A percentile compares a stretch with the other conserved stretches of the same genome.
phyloP scores from a whole-genome alignment of 495 filamentous ascomycete genomes.

The Aspergillus conjunctus region DNA sequence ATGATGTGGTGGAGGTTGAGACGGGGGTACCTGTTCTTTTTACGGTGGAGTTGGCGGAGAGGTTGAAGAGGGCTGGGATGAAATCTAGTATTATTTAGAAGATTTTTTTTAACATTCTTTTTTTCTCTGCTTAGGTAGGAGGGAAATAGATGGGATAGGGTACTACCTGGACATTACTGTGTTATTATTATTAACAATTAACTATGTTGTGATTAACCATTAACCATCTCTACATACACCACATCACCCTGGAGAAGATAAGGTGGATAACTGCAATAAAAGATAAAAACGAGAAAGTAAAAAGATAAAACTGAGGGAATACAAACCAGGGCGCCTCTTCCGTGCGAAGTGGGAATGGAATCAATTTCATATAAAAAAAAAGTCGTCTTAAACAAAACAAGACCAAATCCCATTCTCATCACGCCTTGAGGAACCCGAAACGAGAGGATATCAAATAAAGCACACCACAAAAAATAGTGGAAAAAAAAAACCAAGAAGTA shows the following conservation, averaged over 20 bases:
- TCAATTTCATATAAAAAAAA: background rate
- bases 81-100: no score
- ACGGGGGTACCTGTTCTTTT: conserved; percentile 76
- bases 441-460: conserved; percentile 31
- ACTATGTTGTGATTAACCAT: no score
- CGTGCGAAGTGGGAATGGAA: background rate
- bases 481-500: conserved; percentile 3
- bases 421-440: conserved; percentile 22
- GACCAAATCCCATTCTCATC: conserved; percentile 15
- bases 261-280: background rate
- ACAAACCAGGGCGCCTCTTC: conserved; percentile 1
- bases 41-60: conserved; percentile 70
- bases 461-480: background rate
- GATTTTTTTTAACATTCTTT: conserved; percentile 6
- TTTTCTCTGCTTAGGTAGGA: background rate
- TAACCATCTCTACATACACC: no score
- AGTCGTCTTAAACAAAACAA: conserved; percentile 9
- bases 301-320: background rate
- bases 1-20: conserved; percentile 59
- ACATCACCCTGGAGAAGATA: background rate
- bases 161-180: no score
- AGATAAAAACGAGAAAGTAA: background rate
- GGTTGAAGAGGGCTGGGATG: conserved; percentile 39
- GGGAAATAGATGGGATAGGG: background rate
- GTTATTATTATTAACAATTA: no score